Conservation (phyloP, 2,329 filamentous ascomycete species). For the Lojkania enalia region DNA sequence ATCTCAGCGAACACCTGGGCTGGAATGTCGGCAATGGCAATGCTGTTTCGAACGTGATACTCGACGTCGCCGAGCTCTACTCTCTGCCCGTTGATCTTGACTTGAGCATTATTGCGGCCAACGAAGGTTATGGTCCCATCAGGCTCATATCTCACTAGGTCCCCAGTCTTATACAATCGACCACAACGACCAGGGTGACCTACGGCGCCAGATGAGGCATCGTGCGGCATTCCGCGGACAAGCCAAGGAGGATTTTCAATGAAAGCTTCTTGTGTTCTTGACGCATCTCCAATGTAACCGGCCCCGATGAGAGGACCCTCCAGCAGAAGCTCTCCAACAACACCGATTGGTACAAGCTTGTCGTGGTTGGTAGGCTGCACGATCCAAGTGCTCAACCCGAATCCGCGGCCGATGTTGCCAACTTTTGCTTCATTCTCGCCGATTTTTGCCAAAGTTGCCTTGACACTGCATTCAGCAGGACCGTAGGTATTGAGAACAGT, state of each 20-base stretch:
- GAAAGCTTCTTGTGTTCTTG: constrained; percentile 15
- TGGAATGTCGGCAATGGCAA: background rate
- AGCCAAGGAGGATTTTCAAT: background rate
- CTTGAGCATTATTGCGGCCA: constrained; percentile 34
- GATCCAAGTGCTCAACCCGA: background rate
- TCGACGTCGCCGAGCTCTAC: constrained; percentile 35
- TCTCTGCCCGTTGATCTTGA: constrained; percentile 36
- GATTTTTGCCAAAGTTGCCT: constrained; percentile 1
- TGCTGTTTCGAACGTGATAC: background rate
- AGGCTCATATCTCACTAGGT: constrained; percentile 17
- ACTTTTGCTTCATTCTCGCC: constrained; percentile 10
- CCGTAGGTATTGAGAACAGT: constrained; percentile 2
- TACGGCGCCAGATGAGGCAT: background rate
- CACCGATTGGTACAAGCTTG: constrained; percentile 25
- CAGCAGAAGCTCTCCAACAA: constrained; percentile 54
- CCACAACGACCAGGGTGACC: constrained; percentile 1
- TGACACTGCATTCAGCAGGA: constrained; percentile 2
- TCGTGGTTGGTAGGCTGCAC: constrained; percentile 6
- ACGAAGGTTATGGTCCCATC: constrained; percentile 24
- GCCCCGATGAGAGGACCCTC: constrained; percentile 52
- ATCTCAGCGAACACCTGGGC: background rate
- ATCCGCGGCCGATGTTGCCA: background rate
- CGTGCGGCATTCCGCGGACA: background rate
- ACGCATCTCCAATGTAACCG: constrained; percentile 12
- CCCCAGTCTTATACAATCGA: constrained; percentile 27